A percentile compares a stretch with the other conserved stretches of the same genome.
Evolutionary conservation across 192 early-diverging fungal species (phyloP).

Genomic region (Funneliformis mosseae): DNA sequence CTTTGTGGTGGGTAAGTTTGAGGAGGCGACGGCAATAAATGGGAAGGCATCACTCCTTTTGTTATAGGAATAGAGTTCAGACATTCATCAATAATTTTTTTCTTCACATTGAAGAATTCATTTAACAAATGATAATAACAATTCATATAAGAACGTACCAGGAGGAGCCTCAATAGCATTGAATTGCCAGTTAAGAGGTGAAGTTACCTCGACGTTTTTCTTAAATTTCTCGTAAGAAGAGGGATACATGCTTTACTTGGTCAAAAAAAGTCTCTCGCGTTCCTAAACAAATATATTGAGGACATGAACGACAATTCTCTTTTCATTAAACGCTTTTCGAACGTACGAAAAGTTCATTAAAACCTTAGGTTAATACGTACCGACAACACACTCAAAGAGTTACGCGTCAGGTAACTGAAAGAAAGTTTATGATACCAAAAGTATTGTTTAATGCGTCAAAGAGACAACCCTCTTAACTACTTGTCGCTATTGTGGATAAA

Average conservation of each 20-base stretch:
- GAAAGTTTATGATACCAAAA: not conserved
- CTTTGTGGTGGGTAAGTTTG: not conserved
- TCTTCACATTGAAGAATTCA: too few relatives aligned
- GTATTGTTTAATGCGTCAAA: not conserved
- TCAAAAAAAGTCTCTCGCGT: not conserved
- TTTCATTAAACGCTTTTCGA: not conserved
- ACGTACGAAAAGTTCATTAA: not conserved
- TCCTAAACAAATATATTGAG: not conserved
- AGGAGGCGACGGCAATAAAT: not conserved
- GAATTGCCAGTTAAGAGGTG: not conserved
- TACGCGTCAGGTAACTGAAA: constrained; percentile 10
- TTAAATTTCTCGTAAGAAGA: not conserved
- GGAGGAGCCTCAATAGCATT: not conserved
- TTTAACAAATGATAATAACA: too few relatives aligned
- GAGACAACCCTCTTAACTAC: not conserved
- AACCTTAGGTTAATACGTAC: not conserved
- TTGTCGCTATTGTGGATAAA: not conserved
- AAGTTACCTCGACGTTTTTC: not conserved
- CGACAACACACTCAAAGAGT: constrained; percentile 1
- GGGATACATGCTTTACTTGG: constrained; percentile 1
- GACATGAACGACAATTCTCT: not conserved
- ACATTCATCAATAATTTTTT: not conserved
- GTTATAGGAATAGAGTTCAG: not conserved
- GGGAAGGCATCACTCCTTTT: not conserved
- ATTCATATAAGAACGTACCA: not conserved